These are phyloP conservation scores for Blastomyces parvus DNA, from an alignment of 2,329 filamentous ascomycete species.

Conservation along the genomic window DNA sequence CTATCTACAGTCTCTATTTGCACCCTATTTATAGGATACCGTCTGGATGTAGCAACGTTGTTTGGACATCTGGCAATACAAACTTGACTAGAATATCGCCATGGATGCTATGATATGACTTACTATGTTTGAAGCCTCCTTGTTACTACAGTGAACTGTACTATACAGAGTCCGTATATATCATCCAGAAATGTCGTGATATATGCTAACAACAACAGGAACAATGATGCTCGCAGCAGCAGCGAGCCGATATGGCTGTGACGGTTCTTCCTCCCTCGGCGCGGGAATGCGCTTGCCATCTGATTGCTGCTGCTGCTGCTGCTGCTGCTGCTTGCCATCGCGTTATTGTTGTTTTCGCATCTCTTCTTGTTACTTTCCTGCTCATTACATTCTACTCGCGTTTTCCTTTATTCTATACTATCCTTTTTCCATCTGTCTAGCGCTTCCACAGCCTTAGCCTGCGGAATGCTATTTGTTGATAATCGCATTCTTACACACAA, in stretches of 20 bases:
- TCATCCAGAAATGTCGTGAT: not conserved
- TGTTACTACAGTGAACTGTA: too few species aligned
- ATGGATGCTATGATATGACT: too few species aligned
- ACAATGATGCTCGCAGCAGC: not conserved
- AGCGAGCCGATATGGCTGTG: not conserved
- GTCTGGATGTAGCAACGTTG: too few species aligned
- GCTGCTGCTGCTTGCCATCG: not conserved
- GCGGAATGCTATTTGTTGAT: slow-evolving; percentile 1
- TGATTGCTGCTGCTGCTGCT: not conserved
- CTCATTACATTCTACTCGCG: not conserved
- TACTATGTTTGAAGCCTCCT: too few species aligned
- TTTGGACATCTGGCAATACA: too few species aligned
- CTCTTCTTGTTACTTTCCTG: not conserved
- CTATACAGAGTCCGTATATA: not conserved
- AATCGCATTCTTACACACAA: slow-evolving; percentile 1
- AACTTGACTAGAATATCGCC: too few species aligned
- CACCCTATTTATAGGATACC: too few species aligned
- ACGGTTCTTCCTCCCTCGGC: not conserved
- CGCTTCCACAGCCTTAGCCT: not conserved
- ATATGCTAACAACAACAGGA: not conserved
- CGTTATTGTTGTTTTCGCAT: not conserved
- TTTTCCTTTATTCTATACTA: not conserved
- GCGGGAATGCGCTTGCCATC: not conserved
- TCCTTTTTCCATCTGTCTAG: not conserved
- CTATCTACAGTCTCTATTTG: too few species aligned